phyloP scores from a whole-genome alignment of 768 basidiomycete species.

The Leccinum variicolor region DNA sequence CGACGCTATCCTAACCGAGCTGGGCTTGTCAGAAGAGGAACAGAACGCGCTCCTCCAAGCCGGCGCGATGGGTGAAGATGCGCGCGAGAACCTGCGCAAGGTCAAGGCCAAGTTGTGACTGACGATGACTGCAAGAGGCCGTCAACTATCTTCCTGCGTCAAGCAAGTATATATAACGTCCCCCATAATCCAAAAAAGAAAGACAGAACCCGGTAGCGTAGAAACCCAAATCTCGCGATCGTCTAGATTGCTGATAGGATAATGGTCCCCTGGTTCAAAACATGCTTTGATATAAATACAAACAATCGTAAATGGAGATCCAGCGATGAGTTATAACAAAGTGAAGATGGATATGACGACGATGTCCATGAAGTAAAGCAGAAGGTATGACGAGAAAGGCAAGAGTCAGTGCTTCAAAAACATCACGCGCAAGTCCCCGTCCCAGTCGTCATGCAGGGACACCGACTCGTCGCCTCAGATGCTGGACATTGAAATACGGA shows the following conservation, averaged over 20 bases:
- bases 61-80: conserved; percentile 45
- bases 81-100: conserved; percentile 11
- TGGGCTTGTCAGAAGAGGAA: conserved; percentile 46
- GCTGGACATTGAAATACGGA: conserved; percentile 32
- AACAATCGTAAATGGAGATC: not conserved
- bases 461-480: conserved; percentile 27
- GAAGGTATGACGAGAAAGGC: not conserved
- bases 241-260: conserved; percentile 14
- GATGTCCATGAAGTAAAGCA: not conserved
- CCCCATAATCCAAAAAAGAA: not conserved
- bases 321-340: not conserved
- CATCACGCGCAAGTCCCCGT: not conserved
- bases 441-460: conserved; percentile 16
- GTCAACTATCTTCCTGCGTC: not conserved
- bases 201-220: not conserved
- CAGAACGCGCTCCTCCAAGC: conserved; percentile 37
- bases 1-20: conserved; percentile 47
- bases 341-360: not conserved
- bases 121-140: not conserved
- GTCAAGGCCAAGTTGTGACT: conserved; percentile 25
- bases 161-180: not conserved
- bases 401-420: not conserved
- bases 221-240: not conserved
- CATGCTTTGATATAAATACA: not conserved
- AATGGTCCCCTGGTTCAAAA: not conserved